phyloP scores from a whole-genome alignment of 495 filamentous ascomycete genomes.

The Aspergillus coremiiformis region DNA sequence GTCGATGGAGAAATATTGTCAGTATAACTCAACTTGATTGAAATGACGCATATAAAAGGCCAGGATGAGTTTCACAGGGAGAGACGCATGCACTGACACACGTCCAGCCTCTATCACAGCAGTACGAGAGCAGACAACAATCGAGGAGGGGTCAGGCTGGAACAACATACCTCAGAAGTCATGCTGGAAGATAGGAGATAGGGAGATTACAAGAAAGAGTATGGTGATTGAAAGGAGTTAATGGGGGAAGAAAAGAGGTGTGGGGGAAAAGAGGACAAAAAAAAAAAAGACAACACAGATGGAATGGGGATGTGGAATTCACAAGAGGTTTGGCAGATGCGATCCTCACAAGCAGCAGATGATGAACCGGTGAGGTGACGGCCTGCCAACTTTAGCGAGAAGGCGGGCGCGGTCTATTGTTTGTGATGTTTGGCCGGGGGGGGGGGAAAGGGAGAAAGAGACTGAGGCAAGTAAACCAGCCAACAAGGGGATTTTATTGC shows the following conservation, averaged over 20 bases:
- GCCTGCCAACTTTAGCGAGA: constrained; percentile 23
- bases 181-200: constrained; percentile 23
- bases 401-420: constrained; percentile 14
- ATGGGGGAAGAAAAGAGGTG: constrained; percentile 3
- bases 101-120: neutral
- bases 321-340: constrained; percentile 19
- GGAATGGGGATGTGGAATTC: constrained; percentile 11
- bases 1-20: constrained; percentile 26
- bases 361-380: constrained; percentile 25
- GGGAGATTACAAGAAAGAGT: constrained; percentile 2
- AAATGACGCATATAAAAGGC: neutral
- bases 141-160: constrained; percentile 34
- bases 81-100: constrained; percentile 9
- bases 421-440: constrained; percentile 15
- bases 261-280: constrained; percentile 2
- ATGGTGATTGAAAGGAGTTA: constrained; percentile 6
- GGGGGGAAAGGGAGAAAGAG: neutral
- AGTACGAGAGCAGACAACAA: neutral
- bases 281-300: constrained; percentile 3
- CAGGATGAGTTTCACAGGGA: constrained; percentile 18
- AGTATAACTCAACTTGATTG: constrained; percentile 4
- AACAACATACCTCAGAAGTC: constrained; percentile 44
- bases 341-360: constrained; percentile 24
- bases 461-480: neutral
- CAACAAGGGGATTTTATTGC: neutral